Percentiles rank a stretch among this genome's conserved stretches.
These are phyloP conservation scores for Fragilaria crotonensis DNA, from an alignment of 108 stramenopile genomes.

Conservation along the genomic window DNA sequence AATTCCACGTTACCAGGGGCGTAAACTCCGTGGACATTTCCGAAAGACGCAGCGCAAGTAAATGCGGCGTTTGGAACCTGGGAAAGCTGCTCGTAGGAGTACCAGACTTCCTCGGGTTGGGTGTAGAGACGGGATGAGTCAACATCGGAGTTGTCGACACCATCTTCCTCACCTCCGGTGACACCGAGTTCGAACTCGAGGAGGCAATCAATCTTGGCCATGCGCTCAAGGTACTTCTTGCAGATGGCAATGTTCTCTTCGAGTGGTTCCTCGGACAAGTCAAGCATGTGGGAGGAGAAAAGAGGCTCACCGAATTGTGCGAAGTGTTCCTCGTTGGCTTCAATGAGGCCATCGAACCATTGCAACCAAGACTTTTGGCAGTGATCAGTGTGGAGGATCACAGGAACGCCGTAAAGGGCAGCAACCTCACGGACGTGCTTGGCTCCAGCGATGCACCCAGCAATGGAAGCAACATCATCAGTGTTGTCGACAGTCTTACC, in stretches of 20 bases:
- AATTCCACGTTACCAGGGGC: conserved; percentile 94
- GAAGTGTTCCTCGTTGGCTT: conserved; percentile 88
- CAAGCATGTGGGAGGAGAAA: conserved; percentile 96
- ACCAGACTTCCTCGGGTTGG: conserved; percentile 91
- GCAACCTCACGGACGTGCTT: conserved; percentile 94
- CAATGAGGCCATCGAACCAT: conserved; percentile 93
- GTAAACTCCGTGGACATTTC: conserved; percentile 96
- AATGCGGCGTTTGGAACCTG: conserved; percentile 73
- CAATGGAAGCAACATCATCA: conserved; percentile 86
- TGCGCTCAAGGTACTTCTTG: conserved; percentile 87
- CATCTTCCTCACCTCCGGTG: conserved; percentile 96
- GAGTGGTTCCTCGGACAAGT: conserved; percentile 92
- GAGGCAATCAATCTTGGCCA: conserved; percentile 82
- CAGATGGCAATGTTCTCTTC: conserved; percentile 97
- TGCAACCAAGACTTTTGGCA: conserved; percentile 93
- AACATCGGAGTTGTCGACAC: conserved; percentile 90
- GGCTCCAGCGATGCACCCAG: conserved; percentile 86
- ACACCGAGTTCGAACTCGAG: conserved; percentile 97
- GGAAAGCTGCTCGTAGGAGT: conserved; percentile 84
- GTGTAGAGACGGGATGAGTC: conserved; percentile 92
- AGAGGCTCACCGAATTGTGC: conserved; percentile 79
- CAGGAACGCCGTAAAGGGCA: conserved; percentile 89
- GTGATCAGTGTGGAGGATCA: conserved; percentile 94
- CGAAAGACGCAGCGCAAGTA: conserved; percentile 91
- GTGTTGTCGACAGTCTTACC: conserved; percentile 86